Percentiles rank a stretch among this genome's conserved stretches.
These are phyloP conservation scores for Fusarium torreyae DNA, from an alignment of 2,329 filamentous ascomycete genomes.

Conservation along the genomic window DNA sequence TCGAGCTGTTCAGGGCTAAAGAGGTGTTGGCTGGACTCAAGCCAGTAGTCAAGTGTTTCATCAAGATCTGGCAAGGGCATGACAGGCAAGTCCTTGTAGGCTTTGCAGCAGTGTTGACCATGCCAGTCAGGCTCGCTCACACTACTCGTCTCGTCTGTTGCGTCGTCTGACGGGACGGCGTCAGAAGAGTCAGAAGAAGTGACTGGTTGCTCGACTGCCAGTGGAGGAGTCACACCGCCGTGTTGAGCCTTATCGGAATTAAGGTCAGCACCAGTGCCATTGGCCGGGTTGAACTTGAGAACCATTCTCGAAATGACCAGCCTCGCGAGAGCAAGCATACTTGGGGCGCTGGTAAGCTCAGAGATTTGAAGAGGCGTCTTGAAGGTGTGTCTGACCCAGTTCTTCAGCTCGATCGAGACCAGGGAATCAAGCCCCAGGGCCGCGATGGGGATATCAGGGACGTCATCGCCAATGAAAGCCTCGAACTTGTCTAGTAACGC, in stretches of 20 bases:
- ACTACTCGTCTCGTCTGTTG: not conserved
- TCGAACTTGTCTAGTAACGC: conserved; percentile 11
- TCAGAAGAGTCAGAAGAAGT: not conserved
- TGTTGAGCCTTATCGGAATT: not conserved
- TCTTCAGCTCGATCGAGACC: conserved; percentile 16
- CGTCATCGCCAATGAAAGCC: conserved; percentile 8
- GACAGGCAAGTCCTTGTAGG: conserved; percentile 1
- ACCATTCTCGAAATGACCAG: conserved; percentile 5
- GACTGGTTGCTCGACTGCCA: not conserved
- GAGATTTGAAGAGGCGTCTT: conserved; percentile 12
- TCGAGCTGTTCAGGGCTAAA: not conserved
- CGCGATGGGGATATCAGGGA: conserved; percentile 7
- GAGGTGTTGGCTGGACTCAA: conserved; percentile 3
- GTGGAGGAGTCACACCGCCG: not conserved
- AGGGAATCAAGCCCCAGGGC: conserved; percentile 7
- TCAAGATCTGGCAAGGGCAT: conserved; percentile 5
- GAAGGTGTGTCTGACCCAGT: conserved; percentile 16
- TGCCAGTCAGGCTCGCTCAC: not conserved
- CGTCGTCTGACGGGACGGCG: not conserved
- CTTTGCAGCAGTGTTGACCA: not conserved
- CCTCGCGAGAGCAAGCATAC: conserved; percentile 7
- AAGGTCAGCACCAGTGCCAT: not conserved
- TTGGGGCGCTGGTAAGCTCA: conserved; percentile 7
- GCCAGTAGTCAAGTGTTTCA: conserved; percentile 16
- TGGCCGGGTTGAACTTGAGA: not conserved